phyloP scores from a whole-genome alignment of 2,329 filamentous ascomycete species.

The Microcyclosporella mali region DNA sequence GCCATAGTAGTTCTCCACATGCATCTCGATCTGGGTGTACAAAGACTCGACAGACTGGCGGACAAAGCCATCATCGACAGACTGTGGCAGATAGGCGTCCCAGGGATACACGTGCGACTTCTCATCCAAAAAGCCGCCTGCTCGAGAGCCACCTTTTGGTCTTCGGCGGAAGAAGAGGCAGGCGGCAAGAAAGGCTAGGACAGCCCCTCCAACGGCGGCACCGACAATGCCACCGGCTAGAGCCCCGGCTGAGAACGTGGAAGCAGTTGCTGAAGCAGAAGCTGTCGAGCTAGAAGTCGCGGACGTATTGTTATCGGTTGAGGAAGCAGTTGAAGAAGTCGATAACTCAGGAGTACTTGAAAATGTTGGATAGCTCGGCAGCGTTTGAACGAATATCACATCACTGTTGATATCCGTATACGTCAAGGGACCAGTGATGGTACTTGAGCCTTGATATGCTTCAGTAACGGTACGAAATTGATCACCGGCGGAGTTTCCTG shows the following conservation, averaged over 20 bases:
- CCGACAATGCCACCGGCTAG: background rate
- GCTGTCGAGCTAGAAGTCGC: background rate
- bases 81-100: conserved; percentile 23
- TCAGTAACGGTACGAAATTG: no score
- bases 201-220: background rate
- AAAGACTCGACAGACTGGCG: conserved; percentile 24
- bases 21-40: conserved; percentile 31
- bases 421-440: no score
- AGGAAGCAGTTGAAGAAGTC: no score
- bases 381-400: no score
- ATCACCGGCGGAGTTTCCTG: no score
- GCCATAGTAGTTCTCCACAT: conserved; percentile 35
- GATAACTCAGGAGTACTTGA: no score
- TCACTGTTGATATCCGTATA: no score
- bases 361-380: no score
- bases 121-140: no score
- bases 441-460: no score
- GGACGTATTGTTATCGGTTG: no score
- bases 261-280: background rate
- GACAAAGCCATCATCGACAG: conserved; percentile 30
- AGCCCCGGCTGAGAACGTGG: background rate
- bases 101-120: background rate
- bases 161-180: background rate
- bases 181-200: background rate
- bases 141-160: no score